A percentile compares a stretch with the other conserved stretches of the same genome.
These are phyloP conservation scores for Anastatica hierochuntica DNA, from an alignment of 345 rosid species.

Conservation along the genomic window DNA sequence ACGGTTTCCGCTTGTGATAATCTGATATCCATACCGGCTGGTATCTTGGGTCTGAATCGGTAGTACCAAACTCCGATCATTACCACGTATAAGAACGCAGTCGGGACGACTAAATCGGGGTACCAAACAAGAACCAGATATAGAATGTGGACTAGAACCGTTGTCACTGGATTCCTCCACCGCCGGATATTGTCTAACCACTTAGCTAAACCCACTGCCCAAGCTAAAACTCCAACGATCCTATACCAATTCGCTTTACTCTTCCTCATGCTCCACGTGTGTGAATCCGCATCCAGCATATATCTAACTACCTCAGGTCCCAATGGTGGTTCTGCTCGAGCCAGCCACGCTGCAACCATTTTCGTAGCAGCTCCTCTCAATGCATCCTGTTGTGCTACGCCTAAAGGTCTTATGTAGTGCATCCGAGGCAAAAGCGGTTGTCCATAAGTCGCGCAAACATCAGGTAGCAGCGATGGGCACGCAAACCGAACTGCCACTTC, in stretches of 20 bases:
- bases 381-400: slow-evolving; percentile 92
- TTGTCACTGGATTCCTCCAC: slow-evolving; percentile 86
- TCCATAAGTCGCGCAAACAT: slow-evolving; percentile 62
- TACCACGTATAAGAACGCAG: slow-evolving; percentile 69
- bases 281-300: slow-evolving; percentile 96
- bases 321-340: slow-evolving; percentile 76
- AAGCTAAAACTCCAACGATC: slow-evolving; percentile 79
- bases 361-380: slow-evolving; percentile 80
- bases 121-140: slow-evolving; percentile 93
- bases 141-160: slow-evolving; percentile 67
- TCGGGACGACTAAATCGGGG: slow-evolving; percentile 85
- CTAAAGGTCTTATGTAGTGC: slow-evolving; percentile 92
- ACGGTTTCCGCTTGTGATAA: slow-evolving; percentile 77
- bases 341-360: slow-evolving; percentile 85
- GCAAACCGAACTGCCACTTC: slow-evolving; percentile 84
- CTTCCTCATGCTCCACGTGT: slow-evolving; percentile 96
- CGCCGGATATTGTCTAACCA: slow-evolving; percentile 73
- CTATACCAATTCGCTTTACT: slow-evolving; percentile 95
- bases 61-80: slow-evolving; percentile 92
- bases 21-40: slow-evolving; percentile 87
- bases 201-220: slow-evolving; percentile 87
- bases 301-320: slow-evolving; percentile 81
- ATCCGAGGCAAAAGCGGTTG: slow-evolving; percentile 83
- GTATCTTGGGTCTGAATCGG: slow-evolving; percentile 75
- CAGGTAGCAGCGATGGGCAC: slow-evolving; percentile 73